Evolutionary conservation across 352 stramenopile species (phyloP), one percentile per base, ranked within the genome.

Genomic region (Phytophthora multivora): DNA sequence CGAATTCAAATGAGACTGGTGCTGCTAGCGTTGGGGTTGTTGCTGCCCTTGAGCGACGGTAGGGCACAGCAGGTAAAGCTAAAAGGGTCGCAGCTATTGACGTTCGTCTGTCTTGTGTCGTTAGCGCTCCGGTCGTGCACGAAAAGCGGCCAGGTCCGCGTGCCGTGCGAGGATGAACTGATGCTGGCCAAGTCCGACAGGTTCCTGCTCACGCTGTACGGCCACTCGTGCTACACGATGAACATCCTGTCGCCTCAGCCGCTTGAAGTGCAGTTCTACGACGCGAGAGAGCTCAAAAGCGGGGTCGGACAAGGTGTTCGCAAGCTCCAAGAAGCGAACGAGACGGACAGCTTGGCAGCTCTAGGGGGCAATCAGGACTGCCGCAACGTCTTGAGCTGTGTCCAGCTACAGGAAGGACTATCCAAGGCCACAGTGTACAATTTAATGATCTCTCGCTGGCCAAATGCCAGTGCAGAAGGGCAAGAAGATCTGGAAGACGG

Each of bases 191-290:
- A 56, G 35, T 40, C 54, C 7, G 77, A 87, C 31, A 70, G 68
- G 43, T 84, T 87, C 57, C 66, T 89, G 43, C 56, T 89, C 39
- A 86, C 80, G 33, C 59, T 89, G 18, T 71, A 74, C 33, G 80
- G 80, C 4, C 77, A 87, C 52, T 60, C 65, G 9, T 89, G 80
- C 63, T 89, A 87, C 46, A 63, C 59, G 23, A 70, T 89, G 50
- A 45, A 59, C 25, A 60, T 87, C 23, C 45, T 59, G 25, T 77
- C 80, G 4, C 55, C 56, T 1, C 49, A 71, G 28, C 75, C 77
- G 26, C 59, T 89, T 15, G 74, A 87, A 36, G 77, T 83, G 43
- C 76, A 69, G 26, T 83, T 89, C 48, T 86, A 86, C 63, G 77
- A 85, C 45, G 56, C 59, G 30, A 43, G 52, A 52, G 65, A 60